Base-by-base conservation (phyloP, 805 yeast genomes). In the Saccharomycopsis javanensis region DNA sequence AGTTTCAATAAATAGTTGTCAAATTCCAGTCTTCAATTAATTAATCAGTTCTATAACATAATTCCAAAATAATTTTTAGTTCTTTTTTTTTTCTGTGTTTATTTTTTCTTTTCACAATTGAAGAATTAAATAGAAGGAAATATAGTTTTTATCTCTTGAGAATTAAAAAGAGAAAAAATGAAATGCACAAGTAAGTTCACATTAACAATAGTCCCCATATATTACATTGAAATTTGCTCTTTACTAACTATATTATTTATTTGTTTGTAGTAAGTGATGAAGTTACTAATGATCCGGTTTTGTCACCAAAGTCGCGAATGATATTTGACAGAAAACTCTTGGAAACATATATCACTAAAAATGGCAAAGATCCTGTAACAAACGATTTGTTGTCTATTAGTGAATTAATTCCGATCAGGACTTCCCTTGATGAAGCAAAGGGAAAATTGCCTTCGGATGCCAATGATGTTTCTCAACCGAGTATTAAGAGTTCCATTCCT, bases 341-440 rank as follows among this genome's bases (percentile, higher is more conserved):
- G 11, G 79, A 74, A 55, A 75, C 80, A 25, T 89, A 86, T 65
- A 73, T 91, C 10, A 66, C 78, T 5, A 80, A 86, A 51, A 74
- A 82, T 55, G 85, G 85, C 1, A 79, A 73, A 46, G 98, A 91
- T 67, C 98, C 98, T 1, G 72, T 90, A 20, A 77, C 79, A 15
- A 80, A 83, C 57, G 84, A 85, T 55, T 80, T 84, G 1, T 69
- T 90, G 60, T 61, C 75, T 0, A 63, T 67, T 1, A 81, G 79
- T 1, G 94, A 89, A 16, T 71, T 90, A 11, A 71, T 90, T 6
- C 70, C 67, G 2, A 64, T 80, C 20, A 69, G 68, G 33, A 75
- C 66, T 28, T 63, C 55, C 23, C 54, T 67, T 0, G 61, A 62
- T 27, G 37, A 66, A 10, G 7, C n/a, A 31, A 57, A 54, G 31